Percentiles rank a stretch among this genome's conserved stretches.
These are phyloP conservation scores for Diutina pseudorugosa DNA, from an alignment of 1,139 yeast genomes.

Conservation along the genomic window DNA sequence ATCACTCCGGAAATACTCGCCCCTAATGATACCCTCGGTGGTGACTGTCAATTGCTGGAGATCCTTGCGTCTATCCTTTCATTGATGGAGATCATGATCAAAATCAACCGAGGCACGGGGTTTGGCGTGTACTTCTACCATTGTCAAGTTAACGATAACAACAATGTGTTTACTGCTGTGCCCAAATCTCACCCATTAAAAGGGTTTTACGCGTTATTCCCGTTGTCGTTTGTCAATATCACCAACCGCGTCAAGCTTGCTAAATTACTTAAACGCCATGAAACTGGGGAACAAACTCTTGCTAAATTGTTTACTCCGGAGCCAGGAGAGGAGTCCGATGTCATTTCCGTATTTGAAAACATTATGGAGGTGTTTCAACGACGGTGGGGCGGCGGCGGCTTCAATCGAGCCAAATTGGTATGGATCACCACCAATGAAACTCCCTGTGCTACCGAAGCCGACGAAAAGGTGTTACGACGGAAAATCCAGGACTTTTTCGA, in stretches of 20 bases:
- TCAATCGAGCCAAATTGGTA: conserved; percentile 24
- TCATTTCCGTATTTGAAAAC: conserved; percentile 20
- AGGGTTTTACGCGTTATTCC: not conserved
- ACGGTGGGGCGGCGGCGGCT: conserved; percentile 7
- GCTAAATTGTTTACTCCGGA: not conserved
- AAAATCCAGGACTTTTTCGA: conserved; percentile 50
- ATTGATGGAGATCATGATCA: conserved; percentile 44
- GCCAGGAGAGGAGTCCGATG: conserved; percentile 3
- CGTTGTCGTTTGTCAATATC: not conserved
- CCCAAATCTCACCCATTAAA: not conserved
- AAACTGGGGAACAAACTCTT: not conserved
- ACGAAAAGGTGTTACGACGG: conserved; percentile 36
- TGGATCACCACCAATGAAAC: conserved; percentile 33
- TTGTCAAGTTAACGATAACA: conserved; percentile 12
- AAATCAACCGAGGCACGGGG: conserved; percentile 51
- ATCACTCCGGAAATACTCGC: conserved; percentile 37
- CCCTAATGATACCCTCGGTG: conserved; percentile 21
- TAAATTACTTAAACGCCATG: not conserved
- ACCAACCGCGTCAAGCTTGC: not conserved
- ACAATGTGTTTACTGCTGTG: not conserved
- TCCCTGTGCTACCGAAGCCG: conserved; percentile 18
- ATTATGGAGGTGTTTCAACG: conserved; percentile 24
- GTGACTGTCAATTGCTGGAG: conserved; percentile 33
- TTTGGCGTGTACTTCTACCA: conserved; percentile 56
- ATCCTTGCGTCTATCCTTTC: conserved; percentile 43